These are phyloP conservation scores for Amyloporia xantha DNA, from an alignment of 768 basidiomycete species.

Conservation along the genomic window DNA sequence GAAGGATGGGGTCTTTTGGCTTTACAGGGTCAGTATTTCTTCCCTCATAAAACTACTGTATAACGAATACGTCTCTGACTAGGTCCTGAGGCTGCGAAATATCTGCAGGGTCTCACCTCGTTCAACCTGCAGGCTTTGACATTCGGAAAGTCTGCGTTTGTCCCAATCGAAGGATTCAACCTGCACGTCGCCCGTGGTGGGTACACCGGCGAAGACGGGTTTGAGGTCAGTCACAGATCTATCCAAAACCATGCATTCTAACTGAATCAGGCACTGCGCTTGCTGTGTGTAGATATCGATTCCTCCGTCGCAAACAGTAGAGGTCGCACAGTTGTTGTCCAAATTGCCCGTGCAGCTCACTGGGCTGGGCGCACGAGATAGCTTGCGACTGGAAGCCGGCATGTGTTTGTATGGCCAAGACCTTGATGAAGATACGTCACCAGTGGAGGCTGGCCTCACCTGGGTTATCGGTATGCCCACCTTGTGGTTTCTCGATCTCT, in stretches of 20 bases:
- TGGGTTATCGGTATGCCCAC: slow-evolving; percentile 82
- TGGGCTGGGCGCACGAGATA: slow-evolving; percentile 90
- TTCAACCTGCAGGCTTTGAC: slow-evolving; percentile 68
- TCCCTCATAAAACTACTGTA: not conserved
- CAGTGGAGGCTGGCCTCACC: slow-evolving; percentile 84
- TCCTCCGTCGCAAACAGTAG: slow-evolving; percentile 68
- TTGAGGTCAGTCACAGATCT: slow-evolving; percentile 55
- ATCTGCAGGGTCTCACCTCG: slow-evolving; percentile 70
- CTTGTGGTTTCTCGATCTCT: not conserved
- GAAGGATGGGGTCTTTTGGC: slow-evolving; percentile 87
- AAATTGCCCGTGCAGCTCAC: slow-evolving; percentile 69
- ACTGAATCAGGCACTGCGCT: not conserved
- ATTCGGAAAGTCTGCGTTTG: slow-evolving; percentile 80
- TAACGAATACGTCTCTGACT: not conserved
- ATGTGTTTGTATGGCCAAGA: slow-evolving; percentile 97
- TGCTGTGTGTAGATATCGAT: slow-evolving; percentile 65
- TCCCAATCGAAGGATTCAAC: slow-evolving; percentile 70
- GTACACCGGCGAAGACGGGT: slow-evolving; percentile 98
- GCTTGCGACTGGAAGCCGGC: slow-evolving; percentile 90
- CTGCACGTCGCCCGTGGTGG: slow-evolving; percentile 91
- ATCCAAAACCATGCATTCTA: not conserved
- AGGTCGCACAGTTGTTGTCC: slow-evolving; percentile 59
- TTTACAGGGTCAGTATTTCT: slow-evolving; percentile 70
- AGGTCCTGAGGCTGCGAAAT: slow-evolving; percentile 80
- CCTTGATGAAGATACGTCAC: slow-evolving; percentile 77